A percentile compares a stretch with the other conserved stretches of the same genome.
phyloP scores from a whole-genome alignment of 1,284 basidiomycete species.

The Coriolopsis trogii region DNA sequence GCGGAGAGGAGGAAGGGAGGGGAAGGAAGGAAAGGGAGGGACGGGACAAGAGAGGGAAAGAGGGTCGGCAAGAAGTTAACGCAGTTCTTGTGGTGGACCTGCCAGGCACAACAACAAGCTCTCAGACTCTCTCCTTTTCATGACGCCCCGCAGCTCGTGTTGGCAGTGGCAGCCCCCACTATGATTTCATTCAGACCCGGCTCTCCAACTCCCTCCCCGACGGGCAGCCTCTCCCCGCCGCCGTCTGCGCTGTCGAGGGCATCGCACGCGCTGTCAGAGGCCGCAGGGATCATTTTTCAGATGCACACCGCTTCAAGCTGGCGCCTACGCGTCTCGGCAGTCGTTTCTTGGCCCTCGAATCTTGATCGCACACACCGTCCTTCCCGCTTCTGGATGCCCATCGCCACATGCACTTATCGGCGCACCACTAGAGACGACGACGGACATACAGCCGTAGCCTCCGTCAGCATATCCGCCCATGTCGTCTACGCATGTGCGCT shows the following conservation, averaged over 20 bases:
- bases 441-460: no score
- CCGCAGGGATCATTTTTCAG: no score
- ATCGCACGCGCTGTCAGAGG: no score
- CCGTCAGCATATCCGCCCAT: no score
- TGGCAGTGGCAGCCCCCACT: conserved; percentile 16
- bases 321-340: conserved; percentile 14
- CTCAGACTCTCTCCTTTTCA: conserved; percentile 6
- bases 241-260: no score
- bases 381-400: no score
- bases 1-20: conserved; percentile 13
- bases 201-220: background rate
- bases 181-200: conserved; percentile 1
- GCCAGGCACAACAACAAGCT: conserved; percentile 17
- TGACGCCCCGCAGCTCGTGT: conserved; percentile 13
- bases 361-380: no score
- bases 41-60: conserved; percentile 24
- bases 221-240: no score
- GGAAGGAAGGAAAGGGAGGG: conserved; percentile 26
- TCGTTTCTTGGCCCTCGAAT: no score
- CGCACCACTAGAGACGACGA: no score
- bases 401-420: background rate
- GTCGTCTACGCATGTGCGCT: no score
- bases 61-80: no score
- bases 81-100: conserved; percentile 14
- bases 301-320: background rate